Evolutionary conservation across 2,329 filamentous ascomycete genomes (phyloP).

Genomic region (Diaporthe capsici): DNA sequence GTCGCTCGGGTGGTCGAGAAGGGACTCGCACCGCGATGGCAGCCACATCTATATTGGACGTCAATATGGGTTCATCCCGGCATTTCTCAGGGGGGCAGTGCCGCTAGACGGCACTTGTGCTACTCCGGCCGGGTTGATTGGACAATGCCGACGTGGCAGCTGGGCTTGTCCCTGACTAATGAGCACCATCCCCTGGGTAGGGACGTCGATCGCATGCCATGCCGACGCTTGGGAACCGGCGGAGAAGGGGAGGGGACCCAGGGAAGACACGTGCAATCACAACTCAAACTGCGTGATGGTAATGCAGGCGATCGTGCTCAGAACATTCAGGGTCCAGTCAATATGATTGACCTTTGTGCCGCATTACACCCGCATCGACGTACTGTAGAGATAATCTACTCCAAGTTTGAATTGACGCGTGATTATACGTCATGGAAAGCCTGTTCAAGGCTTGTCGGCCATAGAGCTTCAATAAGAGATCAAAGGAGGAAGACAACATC

Average conservation of each 20-base stretch:
- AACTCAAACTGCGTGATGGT: constrained; percentile 21
- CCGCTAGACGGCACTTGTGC: constrained; percentile 1
- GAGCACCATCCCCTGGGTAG: constrained; percentile 3
- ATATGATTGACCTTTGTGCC: not conserved
- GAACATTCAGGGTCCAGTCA: constrained; percentile 5
- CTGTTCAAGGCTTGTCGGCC: not conserved
- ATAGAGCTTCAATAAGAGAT: not conserved
- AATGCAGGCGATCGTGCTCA: not conserved
- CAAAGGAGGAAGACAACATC: not conserved
- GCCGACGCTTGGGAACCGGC: constrained; percentile 2
- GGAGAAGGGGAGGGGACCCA: constrained; percentile 14
- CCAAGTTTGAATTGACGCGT: not conserved
- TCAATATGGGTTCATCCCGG: constrained; percentile 15
- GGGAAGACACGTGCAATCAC: constrained; percentile 16
- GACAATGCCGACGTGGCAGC: constrained; percentile 5
- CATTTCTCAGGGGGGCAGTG: not conserved
- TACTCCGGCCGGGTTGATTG: constrained; percentile 18
- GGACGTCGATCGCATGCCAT: constrained; percentile 3
- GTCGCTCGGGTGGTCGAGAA: not conserved
- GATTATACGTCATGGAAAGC: not conserved
- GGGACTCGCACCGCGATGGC: not conserved
- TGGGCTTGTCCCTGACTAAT: constrained; percentile 10
- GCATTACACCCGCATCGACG: not conserved
- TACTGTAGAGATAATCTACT: not conserved
- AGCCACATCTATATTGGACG: constrained; percentile 15